phyloP scores from a whole-genome alignment of 75 land plant species.

The Pseudotsuga menziesii region DNA sequence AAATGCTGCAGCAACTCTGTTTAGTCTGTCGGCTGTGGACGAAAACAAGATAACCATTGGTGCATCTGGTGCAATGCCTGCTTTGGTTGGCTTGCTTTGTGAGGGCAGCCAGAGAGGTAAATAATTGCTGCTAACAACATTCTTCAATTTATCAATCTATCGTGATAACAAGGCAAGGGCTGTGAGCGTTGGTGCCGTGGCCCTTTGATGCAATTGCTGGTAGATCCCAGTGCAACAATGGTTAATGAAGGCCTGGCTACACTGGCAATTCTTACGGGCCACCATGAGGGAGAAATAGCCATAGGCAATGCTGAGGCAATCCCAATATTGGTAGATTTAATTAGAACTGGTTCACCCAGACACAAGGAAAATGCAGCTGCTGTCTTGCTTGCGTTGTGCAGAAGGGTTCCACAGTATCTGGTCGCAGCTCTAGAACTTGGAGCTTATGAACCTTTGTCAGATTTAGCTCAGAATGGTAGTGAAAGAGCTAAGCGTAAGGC shows the following conservation, averaged over 20 bases:
- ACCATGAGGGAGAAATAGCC: constrained; percentile 24
- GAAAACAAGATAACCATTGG: constrained; percentile 84
- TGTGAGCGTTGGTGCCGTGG: constrained; percentile 28
- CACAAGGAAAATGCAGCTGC: constrained; percentile 47
- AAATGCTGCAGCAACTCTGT: constrained; percentile 89
- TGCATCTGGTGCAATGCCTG: constrained; percentile 65
- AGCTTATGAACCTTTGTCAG: constrained; percentile 50
- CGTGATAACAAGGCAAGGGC: constrained; percentile 41
- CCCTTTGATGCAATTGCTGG: constrained; percentile 26
- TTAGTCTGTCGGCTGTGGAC: constrained; percentile 78
- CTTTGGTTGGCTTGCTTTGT: constrained; percentile 28
- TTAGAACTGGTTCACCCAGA: constrained; percentile 18
- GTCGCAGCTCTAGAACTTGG: constrained; percentile 20
- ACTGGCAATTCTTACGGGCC: constrained; percentile 35
- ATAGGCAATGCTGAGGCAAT: constrained; percentile 23
- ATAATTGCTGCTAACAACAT: constrained; percentile 35
- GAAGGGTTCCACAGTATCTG: constrained; percentile 11
- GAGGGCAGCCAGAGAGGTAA: constrained; percentile 35
- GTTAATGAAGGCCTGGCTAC: constrained; percentile 41
- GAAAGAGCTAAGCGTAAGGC: constrained; percentile 81
- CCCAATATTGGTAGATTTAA: constrained; percentile 27
- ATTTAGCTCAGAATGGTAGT: constrained; percentile 64
- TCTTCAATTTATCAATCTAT: constrained; percentile 37
- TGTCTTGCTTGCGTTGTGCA: constrained; percentile 26
- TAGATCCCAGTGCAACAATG: constrained; percentile 24